Evolutionary conservation across 768 basidiomycete genomes (phyloP).

Genomic region (Boletus tylopilopsis): DNA sequence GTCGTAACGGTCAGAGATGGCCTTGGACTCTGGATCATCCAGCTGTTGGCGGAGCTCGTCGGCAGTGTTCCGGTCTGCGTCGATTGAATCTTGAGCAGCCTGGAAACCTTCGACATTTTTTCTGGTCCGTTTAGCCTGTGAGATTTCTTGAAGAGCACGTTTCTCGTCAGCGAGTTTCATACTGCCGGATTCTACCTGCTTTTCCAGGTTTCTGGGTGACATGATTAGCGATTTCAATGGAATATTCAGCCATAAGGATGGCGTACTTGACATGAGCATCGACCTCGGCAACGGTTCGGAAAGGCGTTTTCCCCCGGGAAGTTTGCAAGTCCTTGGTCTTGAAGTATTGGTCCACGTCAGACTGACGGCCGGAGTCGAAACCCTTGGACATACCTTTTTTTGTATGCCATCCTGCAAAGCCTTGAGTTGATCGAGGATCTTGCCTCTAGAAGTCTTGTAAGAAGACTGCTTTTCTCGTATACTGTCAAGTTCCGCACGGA

Average conservation of each 20-base stretch:
- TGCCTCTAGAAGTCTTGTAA: conserved; percentile 65
- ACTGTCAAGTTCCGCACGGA: conserved; percentile 77
- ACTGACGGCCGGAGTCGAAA: neutral
- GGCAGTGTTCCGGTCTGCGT: conserved; percentile 66
- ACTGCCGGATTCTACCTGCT: conserved; percentile 86
- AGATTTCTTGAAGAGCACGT: conserved; percentile 89
- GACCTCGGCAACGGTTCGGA: conserved; percentile 80
- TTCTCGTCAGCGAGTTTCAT: conserved; percentile 96
- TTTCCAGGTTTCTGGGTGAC: conserved; percentile 66
- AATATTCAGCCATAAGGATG: conserved; percentile 5
- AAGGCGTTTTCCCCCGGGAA: conserved; percentile 71
- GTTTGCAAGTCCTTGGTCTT: conserved; percentile 87
- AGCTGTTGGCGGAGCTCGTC: conserved; percentile 80
- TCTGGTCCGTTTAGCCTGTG: conserved; percentile 63
- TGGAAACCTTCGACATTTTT: conserved; percentile 80
- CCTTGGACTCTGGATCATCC: conserved; percentile 88
- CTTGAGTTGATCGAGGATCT: conserved; percentile 77
- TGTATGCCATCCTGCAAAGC: conserved; percentile 69
- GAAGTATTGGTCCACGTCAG: conserved; percentile 2
- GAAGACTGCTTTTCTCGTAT: conserved; percentile 77
- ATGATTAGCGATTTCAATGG: neutral
- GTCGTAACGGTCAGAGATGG: conserved; percentile 76
- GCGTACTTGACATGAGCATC: conserved; percentile 82
- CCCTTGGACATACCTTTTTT: conserved; percentile 60
- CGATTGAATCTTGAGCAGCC: conserved; percentile 74